These are phyloP conservation scores for Saccharomyces pastorianus DNA, from an alignment of 1,139 yeast species.

Conservation along the genomic window DNA sequence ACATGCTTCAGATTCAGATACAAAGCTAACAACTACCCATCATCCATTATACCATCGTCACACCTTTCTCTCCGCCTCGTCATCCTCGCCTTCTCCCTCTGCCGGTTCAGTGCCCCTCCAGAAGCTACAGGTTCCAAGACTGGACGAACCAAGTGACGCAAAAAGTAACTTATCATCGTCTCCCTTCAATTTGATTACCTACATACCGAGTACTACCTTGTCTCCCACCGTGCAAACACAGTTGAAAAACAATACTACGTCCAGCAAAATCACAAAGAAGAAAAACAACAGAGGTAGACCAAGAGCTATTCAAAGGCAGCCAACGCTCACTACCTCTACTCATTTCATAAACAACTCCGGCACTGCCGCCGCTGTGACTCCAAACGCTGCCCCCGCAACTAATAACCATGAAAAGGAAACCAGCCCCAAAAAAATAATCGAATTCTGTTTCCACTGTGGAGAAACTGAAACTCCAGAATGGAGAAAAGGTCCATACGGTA, in stretches of 20 bases:
- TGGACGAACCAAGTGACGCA: neutral
- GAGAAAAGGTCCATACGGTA: conserved; percentile 76
- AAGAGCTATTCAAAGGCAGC: neutral
- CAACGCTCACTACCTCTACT: neutral
- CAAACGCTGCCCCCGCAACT: conserved; percentile 8
- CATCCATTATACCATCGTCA: neutral
- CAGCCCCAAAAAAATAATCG: conserved; percentile 5
- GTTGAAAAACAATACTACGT: neutral
- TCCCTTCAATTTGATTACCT: neutral
- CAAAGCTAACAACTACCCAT: too few relatives aligned
- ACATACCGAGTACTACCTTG: neutral
- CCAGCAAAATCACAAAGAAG: neutral
- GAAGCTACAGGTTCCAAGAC: conserved; percentile 5
- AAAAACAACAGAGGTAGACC: neutral
- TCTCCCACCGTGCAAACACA: neutral
- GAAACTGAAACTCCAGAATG: conserved; percentile 75
- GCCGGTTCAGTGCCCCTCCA: conserved; percentile 1
- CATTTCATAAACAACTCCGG: conserved; percentile 3
- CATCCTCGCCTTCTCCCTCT: conserved; percentile 4
- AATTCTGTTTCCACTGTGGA: conserved; percentile 49
- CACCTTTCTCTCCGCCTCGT: neutral
- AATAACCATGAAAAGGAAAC: conserved; percentile 8
- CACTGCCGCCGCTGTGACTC: neutral
- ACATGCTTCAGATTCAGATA: neutral
- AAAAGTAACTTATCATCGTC: neutral